These are phyloP conservation scores for Oropetium thomaeum DNA, from an alignment of 176 grass and related monocot genomes.

Conservation along the genomic window DNA sequence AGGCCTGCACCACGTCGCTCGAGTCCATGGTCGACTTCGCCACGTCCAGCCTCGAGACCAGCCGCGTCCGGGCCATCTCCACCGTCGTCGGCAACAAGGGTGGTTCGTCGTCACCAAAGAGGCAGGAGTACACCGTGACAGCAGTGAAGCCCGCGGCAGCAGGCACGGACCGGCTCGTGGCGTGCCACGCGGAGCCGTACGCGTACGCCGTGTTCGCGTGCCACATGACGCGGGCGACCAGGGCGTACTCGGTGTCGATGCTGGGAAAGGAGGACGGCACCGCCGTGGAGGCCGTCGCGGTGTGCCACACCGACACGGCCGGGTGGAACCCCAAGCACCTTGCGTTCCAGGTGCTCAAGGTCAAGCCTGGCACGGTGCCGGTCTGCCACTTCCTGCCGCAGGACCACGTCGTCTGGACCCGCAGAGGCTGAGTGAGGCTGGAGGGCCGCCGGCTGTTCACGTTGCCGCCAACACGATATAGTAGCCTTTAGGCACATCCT, in stretches of 20 bases:
- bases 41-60: conserved; percentile 63
- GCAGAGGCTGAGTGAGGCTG: conserved; percentile 33
- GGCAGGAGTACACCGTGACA: conserved; percentile 58
- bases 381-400: conserved; percentile 88
- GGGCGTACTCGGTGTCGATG: conserved; percentile 75
- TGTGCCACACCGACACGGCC: conserved; percentile 78
- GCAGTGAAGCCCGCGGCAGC: conserved; percentile 32
- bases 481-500: background rate
- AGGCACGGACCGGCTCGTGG: conserved; percentile 34
- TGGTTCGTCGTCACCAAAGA: conserved; percentile 30
- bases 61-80: conserved; percentile 42
- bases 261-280: conserved; percentile 55
- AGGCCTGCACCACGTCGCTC: conserved; percentile 78
- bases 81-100: conserved; percentile 41
- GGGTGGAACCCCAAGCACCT: conserved; percentile 79
- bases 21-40: conserved; percentile 96
- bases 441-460: background rate
- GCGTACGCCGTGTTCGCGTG: conserved; percentile 84
- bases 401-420: conserved; percentile 72
- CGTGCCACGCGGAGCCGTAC: conserved; percentile 76
- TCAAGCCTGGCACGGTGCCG: conserved; percentile 73
- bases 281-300: conserved; percentile 58
- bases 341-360: conserved; percentile 72
- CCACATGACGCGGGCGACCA: conserved; percentile 54
- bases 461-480: too few species aligned